Conservation (phyloP, 1,284 basidiomycete genomes). For the Malassezia sympodialis region DNA sequence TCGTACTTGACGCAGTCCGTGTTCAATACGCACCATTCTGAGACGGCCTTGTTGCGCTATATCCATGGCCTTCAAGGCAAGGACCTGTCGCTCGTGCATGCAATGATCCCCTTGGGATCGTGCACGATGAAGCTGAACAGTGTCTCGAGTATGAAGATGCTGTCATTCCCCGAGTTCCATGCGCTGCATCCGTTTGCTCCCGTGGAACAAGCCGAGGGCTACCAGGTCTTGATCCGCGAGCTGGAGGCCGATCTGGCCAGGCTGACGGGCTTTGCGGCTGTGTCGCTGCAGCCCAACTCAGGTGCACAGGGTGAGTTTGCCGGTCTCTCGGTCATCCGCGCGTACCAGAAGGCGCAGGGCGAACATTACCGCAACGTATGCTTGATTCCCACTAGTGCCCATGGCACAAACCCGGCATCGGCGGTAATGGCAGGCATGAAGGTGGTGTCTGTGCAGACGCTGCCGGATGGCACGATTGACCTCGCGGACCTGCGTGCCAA, state of each 20-base stretch:
- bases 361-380: slow-evolving; percentile 81
- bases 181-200: slow-evolving; percentile 87
- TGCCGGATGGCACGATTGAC: slow-evolving; percentile 76
- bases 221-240: slow-evolving; percentile 74
- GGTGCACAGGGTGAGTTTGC: slow-evolving; percentile 93
- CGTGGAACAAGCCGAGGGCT: slow-evolving; percentile 77
- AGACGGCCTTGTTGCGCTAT: slow-evolving; percentile 87
- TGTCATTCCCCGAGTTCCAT: slow-evolving; percentile 86
- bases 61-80: slow-evolving; percentile 87
- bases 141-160: slow-evolving; percentile 78
- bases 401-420: slow-evolving; percentile 66
- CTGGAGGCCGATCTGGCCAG: slow-evolving; percentile 79
- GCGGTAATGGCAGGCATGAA: slow-evolving; percentile 95
- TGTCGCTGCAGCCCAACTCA: slow-evolving; percentile 92
- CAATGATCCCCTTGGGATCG: slow-evolving; percentile 90
- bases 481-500: slow-evolving; percentile 73
- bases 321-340: slow-evolving; percentile 81
- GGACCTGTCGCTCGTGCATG: slow-evolving; percentile 85
- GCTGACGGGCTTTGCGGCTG: slow-evolving; percentile 88
- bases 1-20: slow-evolving; percentile 74
- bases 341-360: slow-evolving; percentile 80
- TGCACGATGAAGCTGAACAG: slow-evolving; percentile 51
- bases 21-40: slow-evolving; percentile 81
- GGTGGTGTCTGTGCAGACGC: slow-evolving; percentile 84
- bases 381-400: slow-evolving; percentile 86